Percentiles rank a stretch among this genome's conserved stretches.
phyloP scores from a whole-genome alignment of 768 basidiomycete species.

The Trametopsis cervina region DNA sequence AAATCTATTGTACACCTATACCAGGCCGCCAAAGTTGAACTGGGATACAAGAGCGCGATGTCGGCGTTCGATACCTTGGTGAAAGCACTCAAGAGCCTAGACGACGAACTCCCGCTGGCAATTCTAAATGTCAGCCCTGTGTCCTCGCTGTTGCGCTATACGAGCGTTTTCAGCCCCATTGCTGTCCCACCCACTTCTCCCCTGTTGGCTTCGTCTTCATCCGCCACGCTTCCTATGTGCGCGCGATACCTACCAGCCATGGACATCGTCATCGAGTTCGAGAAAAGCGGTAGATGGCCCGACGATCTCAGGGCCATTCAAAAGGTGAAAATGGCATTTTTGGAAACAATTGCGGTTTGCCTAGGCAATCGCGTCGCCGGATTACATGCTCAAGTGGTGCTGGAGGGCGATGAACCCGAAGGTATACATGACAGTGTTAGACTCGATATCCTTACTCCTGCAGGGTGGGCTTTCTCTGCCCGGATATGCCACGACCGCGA shows the following conservation, averaged over 20 bases:
- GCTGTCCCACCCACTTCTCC: conserved; percentile 54
- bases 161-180: conserved; percentile 75
- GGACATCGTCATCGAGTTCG: conserved; percentile 79
- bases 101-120: conserved; percentile 66
- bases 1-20: conserved; percentile 40
- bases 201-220: no score
- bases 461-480: conserved; percentile 84
- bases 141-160: conserved; percentile 74
- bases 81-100: conserved; percentile 66
- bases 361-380: conserved; percentile 49
- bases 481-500: conserved; percentile 88
- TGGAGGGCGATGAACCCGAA: conserved; percentile 39
- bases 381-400: conserved; percentile 50
- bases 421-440: conserved; percentile 61
- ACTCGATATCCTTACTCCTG: conserved; percentile 70
- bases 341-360: conserved; percentile 68
- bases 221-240: conserved; percentile 45
- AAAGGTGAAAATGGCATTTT: conserved; percentile 89
- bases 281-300: conserved; percentile 90
- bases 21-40: conserved; percentile 27
- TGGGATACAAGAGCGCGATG: conserved; percentile 69
- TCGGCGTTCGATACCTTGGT: conserved; percentile 76
- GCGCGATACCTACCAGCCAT: conserved; percentile 66
- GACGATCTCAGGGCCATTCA: conserved; percentile 91
- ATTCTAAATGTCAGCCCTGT: conserved; percentile 71